A percentile compares a stretch with the other conserved stretches of the same genome.
Conservation (phyloP, 75 land plant genomes). For the Azolla pinnata region DNA sequence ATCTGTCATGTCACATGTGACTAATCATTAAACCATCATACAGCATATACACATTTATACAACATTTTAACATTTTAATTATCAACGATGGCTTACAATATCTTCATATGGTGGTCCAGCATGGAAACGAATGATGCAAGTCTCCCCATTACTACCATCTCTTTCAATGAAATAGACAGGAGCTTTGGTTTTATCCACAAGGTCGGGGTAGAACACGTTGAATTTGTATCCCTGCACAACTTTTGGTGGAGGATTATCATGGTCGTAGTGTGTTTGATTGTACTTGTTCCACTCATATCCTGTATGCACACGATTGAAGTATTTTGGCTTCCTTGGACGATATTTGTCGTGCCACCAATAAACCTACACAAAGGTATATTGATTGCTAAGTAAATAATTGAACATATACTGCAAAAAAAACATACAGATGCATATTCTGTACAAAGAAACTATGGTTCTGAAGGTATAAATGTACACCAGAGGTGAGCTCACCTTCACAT, state of each 20-base stretch:
- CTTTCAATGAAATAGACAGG: conserved; percentile 78
- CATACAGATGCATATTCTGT: too few relatives aligned
- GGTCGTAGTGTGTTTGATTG: conserved; percentile 98
- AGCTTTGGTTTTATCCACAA: conserved; percentile 86
- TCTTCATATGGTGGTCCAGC: conserved; percentile 99
- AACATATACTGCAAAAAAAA: too few relatives aligned
- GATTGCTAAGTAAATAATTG: too few relatives aligned
- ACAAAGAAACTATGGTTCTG: too few relatives aligned
- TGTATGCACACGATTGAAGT: conserved; percentile 96
- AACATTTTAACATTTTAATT: too few relatives aligned
- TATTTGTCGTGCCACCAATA: conserved; percentile 99
- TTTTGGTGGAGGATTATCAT: conserved; percentile 99
- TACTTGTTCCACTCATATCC: conserved; percentile 99
- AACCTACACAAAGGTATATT: conserved; percentile 36
- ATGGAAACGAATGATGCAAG: conserved; percentile 89
- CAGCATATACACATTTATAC: too few relatives aligned
- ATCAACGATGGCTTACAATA: conserved; percentile 39
- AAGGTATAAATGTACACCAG: too few relatives aligned
- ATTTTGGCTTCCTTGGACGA: conserved; percentile 94
- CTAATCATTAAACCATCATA: too few relatives aligned
- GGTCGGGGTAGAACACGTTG: conserved; percentile 96
- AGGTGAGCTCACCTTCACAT: too few relatives aligned
- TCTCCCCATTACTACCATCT: conserved; percentile 85
- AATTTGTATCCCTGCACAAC: conserved; percentile 99
- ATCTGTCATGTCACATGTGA: too few relatives aligned